Conservation (phyloP, 208 protist species). For the Trypanosoma mega region DNA sequence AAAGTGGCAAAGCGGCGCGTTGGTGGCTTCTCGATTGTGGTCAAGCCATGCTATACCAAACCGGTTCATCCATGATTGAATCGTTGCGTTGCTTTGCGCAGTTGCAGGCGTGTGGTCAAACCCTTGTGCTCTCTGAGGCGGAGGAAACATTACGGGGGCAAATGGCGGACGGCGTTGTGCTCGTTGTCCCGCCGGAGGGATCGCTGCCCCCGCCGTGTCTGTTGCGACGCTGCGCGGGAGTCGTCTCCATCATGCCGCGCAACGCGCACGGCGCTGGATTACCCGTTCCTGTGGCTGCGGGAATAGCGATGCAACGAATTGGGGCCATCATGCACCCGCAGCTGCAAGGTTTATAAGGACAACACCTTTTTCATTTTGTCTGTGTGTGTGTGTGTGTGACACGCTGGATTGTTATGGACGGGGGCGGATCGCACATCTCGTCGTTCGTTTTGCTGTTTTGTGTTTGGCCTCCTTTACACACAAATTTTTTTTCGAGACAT, state of each 20-base stretch:
- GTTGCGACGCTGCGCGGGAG: slow-evolving; percentile 50
- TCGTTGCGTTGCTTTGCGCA: not conserved
- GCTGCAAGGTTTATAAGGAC: slow-evolving; percentile 34
- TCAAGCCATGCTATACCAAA: slow-evolving; percentile 60
- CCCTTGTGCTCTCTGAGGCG: slow-evolving; percentile 41
- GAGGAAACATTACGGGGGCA: slow-evolving; percentile 39
- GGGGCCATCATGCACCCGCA: slow-evolving; percentile 69
- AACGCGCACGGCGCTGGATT: slow-evolving; percentile 36
- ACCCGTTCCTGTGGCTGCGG: slow-evolving; percentile 72
- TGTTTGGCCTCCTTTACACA: not conserved
- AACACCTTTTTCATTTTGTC: not conserved
- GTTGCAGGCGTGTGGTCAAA: not conserved
- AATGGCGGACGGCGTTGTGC: slow-evolving; percentile 35
- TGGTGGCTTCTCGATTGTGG: slow-evolving; percentile 82
- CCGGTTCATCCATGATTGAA: not conserved
- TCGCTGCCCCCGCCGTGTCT: slow-evolving; percentile 67
- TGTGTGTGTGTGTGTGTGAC: not conserved
- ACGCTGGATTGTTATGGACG: not conserved
- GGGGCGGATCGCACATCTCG: too few relatives aligned
- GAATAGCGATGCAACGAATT: slow-evolving; percentile 82
- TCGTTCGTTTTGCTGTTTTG: too few relatives aligned
- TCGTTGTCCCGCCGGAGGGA: slow-evolving; percentile 81
- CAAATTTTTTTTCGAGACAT: not conserved
- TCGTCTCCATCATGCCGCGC: slow-evolving; percentile 50
- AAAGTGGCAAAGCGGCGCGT: slow-evolving; percentile 2